phyloP scores from a whole-genome alignment of 2,329 filamentous ascomycete genomes.

The Pseudogymnoascus sp. region DNA sequence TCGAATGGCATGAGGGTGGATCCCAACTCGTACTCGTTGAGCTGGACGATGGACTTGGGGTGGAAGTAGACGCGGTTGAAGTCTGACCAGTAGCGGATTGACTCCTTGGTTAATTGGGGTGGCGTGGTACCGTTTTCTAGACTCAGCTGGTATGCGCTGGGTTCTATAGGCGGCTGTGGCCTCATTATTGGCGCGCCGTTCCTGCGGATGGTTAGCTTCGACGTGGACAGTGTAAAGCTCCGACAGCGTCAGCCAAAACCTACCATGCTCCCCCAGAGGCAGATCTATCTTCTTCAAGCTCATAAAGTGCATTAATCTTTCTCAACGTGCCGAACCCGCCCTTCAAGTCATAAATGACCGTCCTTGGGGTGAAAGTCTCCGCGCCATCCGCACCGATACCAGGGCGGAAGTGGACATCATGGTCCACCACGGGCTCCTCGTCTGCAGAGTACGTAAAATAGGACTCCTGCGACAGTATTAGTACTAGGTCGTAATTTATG shows the following conservation, averaged over 20 bases:
- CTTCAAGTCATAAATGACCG: conserved; percentile 91
- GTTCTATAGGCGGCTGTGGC: conserved; percentile 56
- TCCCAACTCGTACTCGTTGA: conserved; percentile 79
- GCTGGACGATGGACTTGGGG: conserved; percentile 75
- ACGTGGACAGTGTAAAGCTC: conserved; percentile 10
- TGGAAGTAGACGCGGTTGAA: conserved; percentile 91
- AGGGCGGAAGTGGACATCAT: conserved; percentile 81
- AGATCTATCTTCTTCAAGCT: conserved; percentile 29
- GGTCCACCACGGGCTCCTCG: conserved; percentile 61
- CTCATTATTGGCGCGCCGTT: conserved; percentile 60
- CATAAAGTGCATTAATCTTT: conserved; percentile 80
- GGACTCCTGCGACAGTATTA: conserved; percentile 60
- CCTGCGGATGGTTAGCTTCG: conserved; percentile 36
- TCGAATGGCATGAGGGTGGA: conserved; percentile 77
- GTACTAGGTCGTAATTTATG: background rate
- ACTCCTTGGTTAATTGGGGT: conserved; percentile 55
- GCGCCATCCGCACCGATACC: conserved; percentile 74
- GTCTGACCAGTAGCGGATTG: conserved; percentile 94
- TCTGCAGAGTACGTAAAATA: conserved; percentile 82
- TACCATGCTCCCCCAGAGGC: conserved; percentile 32
- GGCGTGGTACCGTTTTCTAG: conserved; percentile 63
- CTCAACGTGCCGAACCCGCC: conserved; percentile 82
- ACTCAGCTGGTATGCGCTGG: conserved; percentile 68
- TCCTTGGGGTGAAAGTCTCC: conserved; percentile 87
- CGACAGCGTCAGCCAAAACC: conserved; percentile 14